Base-by-base conservation (phyloP, 2,329 filamentous ascomycete species). In the Xylaria hypoxylon region DNA sequence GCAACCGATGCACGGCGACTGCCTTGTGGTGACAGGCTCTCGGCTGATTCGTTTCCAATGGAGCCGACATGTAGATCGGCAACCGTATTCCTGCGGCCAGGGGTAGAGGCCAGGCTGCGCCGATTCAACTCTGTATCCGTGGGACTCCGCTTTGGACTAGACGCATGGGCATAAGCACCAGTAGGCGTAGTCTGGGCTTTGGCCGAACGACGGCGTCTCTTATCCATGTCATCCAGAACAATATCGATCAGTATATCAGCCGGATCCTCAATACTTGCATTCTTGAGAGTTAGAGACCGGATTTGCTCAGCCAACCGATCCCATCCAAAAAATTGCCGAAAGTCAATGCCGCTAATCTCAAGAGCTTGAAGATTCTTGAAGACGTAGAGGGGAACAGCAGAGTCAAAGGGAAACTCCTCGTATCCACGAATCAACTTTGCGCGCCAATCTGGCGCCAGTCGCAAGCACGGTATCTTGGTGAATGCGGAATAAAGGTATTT, bases 401-500 rank as follows among this genome's bases (percentile, higher is more conserved):
- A 97, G 79, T 99, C 96, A 79, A 98, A 97, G 2, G 96, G 96
- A 72, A 98, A 99, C 79, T 97, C 95, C 79, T 99, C 96, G 77
- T 96, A 98, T 31, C 95, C 95, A 71, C 90, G 88, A 72, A 99
- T 97, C 68, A 97, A 84, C 59, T 92, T 90, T 55, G 95, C 94
- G 72, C 93, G 92, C 83, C 94, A 94, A 79, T 99, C 96, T n/a
- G 94, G 94, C 31, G 94, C 90, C 62, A 99, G 84, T 70, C 91
- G 90, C 69, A 99, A 84, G 76, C 93, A 97, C 0, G 96, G 96
- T 48, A 99, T 97, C 82, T 98, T 99, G 76, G 96, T 99, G 77
- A 98, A 99, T 64, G 96, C 93, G 47, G 96, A 98, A 82, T 97
- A 99, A 38, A 99, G 85, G 78, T 99, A 98, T 79, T 95, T 97